Evolutionary conservation across 805 yeast species (phyloP), one percentile per base, ranked within the genome.

Genomic region (Starmerella apicola): DNA sequence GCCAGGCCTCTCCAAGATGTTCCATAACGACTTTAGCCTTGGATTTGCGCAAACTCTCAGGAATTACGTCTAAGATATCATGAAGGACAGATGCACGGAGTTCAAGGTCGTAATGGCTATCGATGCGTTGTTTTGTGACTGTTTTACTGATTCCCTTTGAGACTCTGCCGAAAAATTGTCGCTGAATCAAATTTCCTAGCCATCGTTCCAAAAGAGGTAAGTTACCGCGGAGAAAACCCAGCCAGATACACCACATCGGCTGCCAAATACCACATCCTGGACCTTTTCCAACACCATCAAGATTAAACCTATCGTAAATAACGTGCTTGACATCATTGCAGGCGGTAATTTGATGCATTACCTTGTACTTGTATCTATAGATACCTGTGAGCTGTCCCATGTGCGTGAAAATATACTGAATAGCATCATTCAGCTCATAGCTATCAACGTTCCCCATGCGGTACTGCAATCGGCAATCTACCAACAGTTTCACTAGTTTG

Each of bases 181-280:
- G 72, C 2, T 94, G 78, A 29, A 91, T 62, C 41, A 91, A 64
- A 50, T 91, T 91, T 1, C 95, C 94, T 23, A 91, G 64, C 98
- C 98, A 91, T 58, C 96, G 67, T 59, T 91, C 98, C 15, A 91
- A 63, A 37, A 91, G 60, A 0, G 99, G 98, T 19, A 85, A 78
- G 15, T 78, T 78, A 16, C 99, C 99, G 51, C 98, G 68, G 63
- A 91, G 61, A 59, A 88, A 88, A 38, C 76, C 81, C 1, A 91
- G 65, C 99, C 98, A 91, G 1, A 86, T 88, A 50, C 95, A 66
- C 98, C 97, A 91, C 1, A 95, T 82, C 0, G 98, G 98, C 55
- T 91, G 97, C 99, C 99, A 91, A 58, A 91, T 81, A 1, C 99
- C 99, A 64, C 94, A 82, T 0, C 98, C 98, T 1, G 98, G 97